Evolutionary conservation across 1,139 yeast species (phyloP).

Genomic region (Hemisphaericaspora subhashii): DNA sequence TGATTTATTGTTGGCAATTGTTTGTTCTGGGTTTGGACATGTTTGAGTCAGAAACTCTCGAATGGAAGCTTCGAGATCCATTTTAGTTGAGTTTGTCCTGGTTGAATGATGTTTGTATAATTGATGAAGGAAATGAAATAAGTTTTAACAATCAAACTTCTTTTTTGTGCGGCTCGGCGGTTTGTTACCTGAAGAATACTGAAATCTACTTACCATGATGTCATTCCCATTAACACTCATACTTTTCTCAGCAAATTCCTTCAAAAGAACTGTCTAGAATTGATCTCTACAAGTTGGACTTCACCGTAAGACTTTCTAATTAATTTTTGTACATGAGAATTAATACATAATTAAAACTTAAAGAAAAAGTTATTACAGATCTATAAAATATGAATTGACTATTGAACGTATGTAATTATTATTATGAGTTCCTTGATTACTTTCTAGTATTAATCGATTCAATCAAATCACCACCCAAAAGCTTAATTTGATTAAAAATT

Average conservation of each 20-base stretch:
- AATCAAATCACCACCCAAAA: conserved; percentile 73
- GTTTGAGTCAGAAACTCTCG: conserved; percentile 30
- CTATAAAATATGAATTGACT: conserved; percentile 22
- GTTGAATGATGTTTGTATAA: too few relatives aligned
- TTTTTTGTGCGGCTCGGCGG: too few relatives aligned
- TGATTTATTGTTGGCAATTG: conserved; percentile 33
- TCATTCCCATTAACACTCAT: too few relatives aligned
- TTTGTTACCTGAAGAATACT: too few relatives aligned
- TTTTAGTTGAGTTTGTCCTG: too few relatives aligned
- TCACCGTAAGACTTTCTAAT: too few relatives aligned
- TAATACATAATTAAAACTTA: conserved; percentile 19
- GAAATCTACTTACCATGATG: too few relatives aligned
- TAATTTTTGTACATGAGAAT: conserved; percentile 24
- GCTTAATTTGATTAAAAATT: conserved; percentile 66
- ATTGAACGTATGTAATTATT: conserved; percentile 22
- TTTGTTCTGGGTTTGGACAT: conserved; percentile 41
- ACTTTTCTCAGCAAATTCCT: too few relatives aligned
- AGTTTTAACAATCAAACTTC: too few relatives aligned
- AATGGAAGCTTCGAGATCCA: conserved; percentile 13
- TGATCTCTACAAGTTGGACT: conserved; percentile 24
- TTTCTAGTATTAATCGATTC: conserved; percentile 27
- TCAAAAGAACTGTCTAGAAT: too few relatives aligned
- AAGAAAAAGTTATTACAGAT: background rate
- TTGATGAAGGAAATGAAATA: too few relatives aligned
- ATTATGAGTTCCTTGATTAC: conserved; percentile 19